Evolutionary conservation across 2,329 filamentous ascomycete genomes (phyloP).

Genomic region (Alternaria sp.): DNA sequence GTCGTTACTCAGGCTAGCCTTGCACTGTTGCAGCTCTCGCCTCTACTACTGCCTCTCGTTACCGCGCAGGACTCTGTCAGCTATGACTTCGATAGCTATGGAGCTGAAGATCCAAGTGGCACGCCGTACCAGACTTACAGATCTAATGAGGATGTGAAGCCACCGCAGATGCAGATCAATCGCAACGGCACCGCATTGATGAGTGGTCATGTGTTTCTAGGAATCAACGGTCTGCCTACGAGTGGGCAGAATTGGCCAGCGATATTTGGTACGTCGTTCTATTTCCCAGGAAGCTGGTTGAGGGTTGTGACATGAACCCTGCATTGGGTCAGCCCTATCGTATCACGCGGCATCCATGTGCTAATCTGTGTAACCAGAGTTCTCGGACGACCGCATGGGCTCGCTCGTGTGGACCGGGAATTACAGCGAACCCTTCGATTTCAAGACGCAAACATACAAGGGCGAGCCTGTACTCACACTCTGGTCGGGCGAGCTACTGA

Average conservation of each 20-base stretch:
- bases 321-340: neutral
- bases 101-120: constrained; percentile 9
- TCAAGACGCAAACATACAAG: constrained; percentile 27
- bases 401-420: constrained; percentile 27
- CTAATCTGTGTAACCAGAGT: constrained; percentile 3
- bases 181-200: constrained; percentile 15
- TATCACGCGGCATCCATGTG: neutral
- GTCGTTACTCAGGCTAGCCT: neutral
- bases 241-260: constrained; percentile 26
- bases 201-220: constrained; percentile 21
- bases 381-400: constrained; percentile 23
- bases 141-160: constrained; percentile 21
- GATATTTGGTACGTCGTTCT: constrained; percentile 17
- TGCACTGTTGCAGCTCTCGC: neutral
- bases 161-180: constrained; percentile 24
- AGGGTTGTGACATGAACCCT: neutral
- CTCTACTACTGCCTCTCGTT: neutral
- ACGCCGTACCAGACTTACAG: constrained; percentile 24
- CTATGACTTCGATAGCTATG: constrained; percentile 19
- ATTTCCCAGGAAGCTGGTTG: neutral
- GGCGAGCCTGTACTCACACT: constrained; percentile 29
- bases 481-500: constrained; percentile 19
- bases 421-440: constrained; percentile 28
- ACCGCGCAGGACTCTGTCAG: constrained; percentile 23
- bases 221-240: constrained; percentile 21